Evolutionary conservation across 192 early-diverging fungal species (phyloP), one percentile per base, ranked within the genome.

Genomic region (Pilaira anomala): DNA sequence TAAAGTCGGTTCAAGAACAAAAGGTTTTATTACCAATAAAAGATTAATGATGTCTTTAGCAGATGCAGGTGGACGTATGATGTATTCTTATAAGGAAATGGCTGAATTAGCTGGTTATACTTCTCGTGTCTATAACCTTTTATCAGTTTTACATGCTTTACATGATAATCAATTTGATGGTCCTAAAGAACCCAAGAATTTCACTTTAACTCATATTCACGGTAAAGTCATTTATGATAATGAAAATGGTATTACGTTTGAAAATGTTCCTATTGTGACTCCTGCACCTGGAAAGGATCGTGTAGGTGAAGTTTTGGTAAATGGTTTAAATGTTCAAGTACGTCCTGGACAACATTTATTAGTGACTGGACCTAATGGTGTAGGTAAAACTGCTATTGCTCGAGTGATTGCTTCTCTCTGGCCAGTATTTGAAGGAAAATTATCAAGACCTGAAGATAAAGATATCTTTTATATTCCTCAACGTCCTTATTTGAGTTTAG

Each of bases 381-480:
- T 89, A 42, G 95, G 95, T 55, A 96, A 95, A 77, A 91, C 92
- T 22, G 91, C 91, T 36, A 79, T 98, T 70, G 92, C 96, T 76
- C 92, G 96, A 60, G 88, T 98, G 29, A 81, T 99, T 24, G 88
- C 87, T 55, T 94, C 89, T 3, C 81, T 99, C 62, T 99, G 96
- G 97, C 95, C 96, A 13, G 83, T 95, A 14, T 98, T 91, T 71
- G 67, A 79, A 62, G 89, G 90, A 58, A 75, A 78, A 6, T 56
- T 91, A 61, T 71, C 81, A 19, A 84, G 87, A 48, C 91, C 91
- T 25, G 78, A 78, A 70, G 77, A 83, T 72, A 80, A 85, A 52
- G 88, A 91, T 72, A 94, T 99, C 67, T 96, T 98, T 72, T 99
- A 99, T 78, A 93, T 99, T 53, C 97, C 97, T 40, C 97, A 99